Conservation (phyloP, 441 rosid genomes). For the Cnidoscolus chayamansa region DNA sequence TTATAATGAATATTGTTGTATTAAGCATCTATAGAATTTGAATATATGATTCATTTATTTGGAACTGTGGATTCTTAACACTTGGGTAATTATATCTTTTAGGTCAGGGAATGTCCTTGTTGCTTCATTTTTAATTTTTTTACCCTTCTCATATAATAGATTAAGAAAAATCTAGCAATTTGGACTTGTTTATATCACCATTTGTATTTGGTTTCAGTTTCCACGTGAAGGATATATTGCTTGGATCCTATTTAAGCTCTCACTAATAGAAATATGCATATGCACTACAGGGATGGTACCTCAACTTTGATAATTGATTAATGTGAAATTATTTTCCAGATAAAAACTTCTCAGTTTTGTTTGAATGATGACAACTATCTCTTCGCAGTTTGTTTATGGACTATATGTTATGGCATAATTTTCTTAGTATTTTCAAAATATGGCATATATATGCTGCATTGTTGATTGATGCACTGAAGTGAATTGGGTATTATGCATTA, state of each 20-base stretch:
- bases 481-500: not conserved
- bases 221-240: not conserved
- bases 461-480: not conserved
- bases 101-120: not conserved
- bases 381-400: not conserved
- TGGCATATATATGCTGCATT: conserved; percentile 1
- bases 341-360: not conserved
- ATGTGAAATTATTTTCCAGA: not conserved
- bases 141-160: not conserved
- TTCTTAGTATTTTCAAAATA: not conserved
- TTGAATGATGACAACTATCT: not conserved
- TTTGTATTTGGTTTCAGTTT: not conserved
- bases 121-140: not conserved
- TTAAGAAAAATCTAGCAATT: not conserved
- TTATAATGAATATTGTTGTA: not conserved
- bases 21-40: not conserved
- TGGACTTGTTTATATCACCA: not conserved
- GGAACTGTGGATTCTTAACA: too few relatives aligned
- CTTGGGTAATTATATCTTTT: not conserved
- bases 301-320: not conserved
- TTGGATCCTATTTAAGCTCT: not conserved
- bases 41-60: not conserved
- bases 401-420: not conserved
- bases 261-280: not conserved
- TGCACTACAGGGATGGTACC: not conserved